Conservation (phyloP, 176 grass and related monocot species). For the Musa itinerans region DNA sequence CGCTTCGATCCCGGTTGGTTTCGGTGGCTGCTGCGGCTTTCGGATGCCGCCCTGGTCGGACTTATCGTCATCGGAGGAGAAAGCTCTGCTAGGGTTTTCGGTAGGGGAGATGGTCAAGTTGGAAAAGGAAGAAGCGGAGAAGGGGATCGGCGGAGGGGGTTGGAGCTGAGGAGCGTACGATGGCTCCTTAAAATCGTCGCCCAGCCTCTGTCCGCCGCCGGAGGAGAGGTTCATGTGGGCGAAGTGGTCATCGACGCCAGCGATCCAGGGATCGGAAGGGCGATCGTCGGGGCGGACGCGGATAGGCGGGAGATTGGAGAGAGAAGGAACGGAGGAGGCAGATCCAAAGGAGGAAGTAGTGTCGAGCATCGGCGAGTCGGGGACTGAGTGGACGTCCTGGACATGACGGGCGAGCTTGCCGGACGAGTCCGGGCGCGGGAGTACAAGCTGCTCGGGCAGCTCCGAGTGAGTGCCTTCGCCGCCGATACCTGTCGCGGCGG, state of each 20-base stretch:
- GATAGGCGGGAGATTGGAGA: constrained; percentile 81
- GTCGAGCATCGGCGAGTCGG: constrained; percentile 80
- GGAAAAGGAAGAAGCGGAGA: constrained; percentile 32
- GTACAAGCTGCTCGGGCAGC: constrained; percentile 13
- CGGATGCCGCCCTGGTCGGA: neutral
- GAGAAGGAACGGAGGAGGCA: constrained; percentile 65
- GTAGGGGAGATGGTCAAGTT: constrained; percentile 36
- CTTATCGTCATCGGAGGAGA: constrained; percentile 60
- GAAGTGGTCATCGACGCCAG: constrained; percentile 58
- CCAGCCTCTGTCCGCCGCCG: constrained; percentile 10
- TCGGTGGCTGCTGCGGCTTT: constrained; percentile 25
- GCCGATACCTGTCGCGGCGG: neutral
- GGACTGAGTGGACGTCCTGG: constrained; percentile 70
- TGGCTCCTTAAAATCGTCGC: constrained; percentile 17
- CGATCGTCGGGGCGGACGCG: constrained; percentile 52
- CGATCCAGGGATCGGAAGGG: constrained; percentile 27
- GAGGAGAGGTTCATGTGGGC: constrained; percentile 56
- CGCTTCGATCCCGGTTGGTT: constrained; percentile 1
- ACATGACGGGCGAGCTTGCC: constrained; percentile 7
- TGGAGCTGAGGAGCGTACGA: neutral
- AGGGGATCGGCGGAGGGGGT: constrained; percentile 19
- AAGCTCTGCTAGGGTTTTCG: constrained; percentile 40
- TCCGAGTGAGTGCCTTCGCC: constrained; percentile 18
- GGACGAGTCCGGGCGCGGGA: neutral
- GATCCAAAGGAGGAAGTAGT: constrained; percentile 79